Conservation (phyloP, 139 green algal genomes). For the Chlorella sorokiniana region DNA sequence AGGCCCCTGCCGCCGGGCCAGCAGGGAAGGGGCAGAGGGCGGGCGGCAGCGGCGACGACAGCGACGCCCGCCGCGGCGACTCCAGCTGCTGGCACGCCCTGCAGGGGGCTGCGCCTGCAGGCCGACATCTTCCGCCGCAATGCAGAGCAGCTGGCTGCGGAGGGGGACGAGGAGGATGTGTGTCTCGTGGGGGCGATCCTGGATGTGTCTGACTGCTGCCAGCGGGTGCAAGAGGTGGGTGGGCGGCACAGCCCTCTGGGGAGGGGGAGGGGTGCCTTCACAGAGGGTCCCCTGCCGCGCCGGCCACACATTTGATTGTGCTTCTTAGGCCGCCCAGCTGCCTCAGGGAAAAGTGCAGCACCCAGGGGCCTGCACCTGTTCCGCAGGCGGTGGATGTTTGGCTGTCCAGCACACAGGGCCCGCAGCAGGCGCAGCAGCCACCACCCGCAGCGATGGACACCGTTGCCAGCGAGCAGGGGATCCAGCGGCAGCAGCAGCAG, state of each 20-base stretch:
- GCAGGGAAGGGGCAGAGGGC: background rate
- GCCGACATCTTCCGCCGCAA: slow-evolving; percentile 25
- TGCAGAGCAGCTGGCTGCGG: slow-evolving; percentile 24
- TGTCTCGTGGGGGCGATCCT: slow-evolving; percentile 17
- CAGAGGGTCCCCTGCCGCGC: background rate
- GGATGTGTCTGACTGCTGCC: slow-evolving; percentile 30
- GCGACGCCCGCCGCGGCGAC: background rate
- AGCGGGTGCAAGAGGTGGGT: slow-evolving; percentile 23
- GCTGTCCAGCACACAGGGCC: background rate
- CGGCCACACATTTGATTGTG: background rate
- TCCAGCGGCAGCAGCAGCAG: slow-evolving; percentile 2
- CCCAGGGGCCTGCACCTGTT: background rate
- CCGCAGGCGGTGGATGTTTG: slow-evolving; percentile 11
- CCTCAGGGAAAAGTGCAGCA: background rate
- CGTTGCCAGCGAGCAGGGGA: no score
- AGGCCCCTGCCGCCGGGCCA: background rate
- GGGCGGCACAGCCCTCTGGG: background rate
- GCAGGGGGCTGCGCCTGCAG: slow-evolving; percentile 36
- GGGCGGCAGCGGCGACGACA: background rate
- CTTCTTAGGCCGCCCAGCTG: background rate
- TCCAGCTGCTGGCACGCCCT: slow-evolving; percentile 21
- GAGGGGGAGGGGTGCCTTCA: background rate
- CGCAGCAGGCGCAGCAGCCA: no score
- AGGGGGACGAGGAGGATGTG: slow-evolving; percentile 33
- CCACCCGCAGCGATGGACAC: no score